phyloP scores from a whole-genome alignment of 345 rosid species.

The Isatis tinctoria region DNA sequence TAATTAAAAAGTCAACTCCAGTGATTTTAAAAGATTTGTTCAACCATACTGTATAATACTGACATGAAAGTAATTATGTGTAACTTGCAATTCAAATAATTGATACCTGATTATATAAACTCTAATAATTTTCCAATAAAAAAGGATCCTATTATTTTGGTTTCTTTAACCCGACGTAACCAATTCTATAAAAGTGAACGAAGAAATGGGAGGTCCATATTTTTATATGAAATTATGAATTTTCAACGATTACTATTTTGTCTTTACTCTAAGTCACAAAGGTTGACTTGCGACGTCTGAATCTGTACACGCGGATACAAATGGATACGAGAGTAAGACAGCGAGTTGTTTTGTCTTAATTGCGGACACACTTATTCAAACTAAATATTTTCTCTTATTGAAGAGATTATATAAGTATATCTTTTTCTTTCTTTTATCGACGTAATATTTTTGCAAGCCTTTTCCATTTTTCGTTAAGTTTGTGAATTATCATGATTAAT shows the following conservation, averaged over 20 bases:
- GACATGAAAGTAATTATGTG: not conserved
- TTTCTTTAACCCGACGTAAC: not conserved
- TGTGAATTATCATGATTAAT: not conserved
- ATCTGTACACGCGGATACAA: not conserved
- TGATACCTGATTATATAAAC: not conserved
- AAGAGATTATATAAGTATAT: not conserved
- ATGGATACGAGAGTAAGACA: not conserved
- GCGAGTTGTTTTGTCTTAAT: constrained; percentile 2
- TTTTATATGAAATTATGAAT: not conserved
- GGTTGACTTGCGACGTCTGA: constrained; percentile 11
- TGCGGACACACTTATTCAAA: not conserved
- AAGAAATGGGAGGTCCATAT: not conserved
- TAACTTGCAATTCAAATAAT: not conserved
- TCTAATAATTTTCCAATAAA: not conserved
- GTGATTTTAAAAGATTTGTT: not conserved
- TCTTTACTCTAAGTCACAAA: constrained; percentile 11
- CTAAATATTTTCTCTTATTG: not conserved
- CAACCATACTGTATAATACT: not conserved
- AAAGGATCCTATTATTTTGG: not conserved
- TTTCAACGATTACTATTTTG: constrained; percentile 17
- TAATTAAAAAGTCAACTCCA: constrained; percentile 17
- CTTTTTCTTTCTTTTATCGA: not conserved
- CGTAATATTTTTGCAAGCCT: not conserved
- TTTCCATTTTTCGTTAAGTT: not conserved
- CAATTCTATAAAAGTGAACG: not conserved